Evolutionary conservation across 441 rosid genomes (phyloP).

Genomic region (Euphorbia celastroides): DNA sequence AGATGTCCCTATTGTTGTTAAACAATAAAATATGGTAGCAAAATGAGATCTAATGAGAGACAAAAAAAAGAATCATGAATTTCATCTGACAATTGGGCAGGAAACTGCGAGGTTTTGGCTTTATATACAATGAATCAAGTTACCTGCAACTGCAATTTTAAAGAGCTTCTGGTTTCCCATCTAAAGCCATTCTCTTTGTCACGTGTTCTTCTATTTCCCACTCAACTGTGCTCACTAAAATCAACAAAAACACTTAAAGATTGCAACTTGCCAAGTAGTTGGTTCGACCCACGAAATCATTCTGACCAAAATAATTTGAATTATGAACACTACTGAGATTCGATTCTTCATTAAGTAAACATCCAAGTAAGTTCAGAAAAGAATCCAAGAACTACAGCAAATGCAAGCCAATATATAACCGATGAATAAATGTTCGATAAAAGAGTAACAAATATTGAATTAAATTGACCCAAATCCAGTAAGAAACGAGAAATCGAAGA

Average conservation of each 20-base stretch:
- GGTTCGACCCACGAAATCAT: not conserved
- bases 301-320: not conserved
- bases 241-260: not conserved
- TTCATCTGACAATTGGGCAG: not conserved
- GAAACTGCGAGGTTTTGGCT: too few relatives aligned
- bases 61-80: not conserved
- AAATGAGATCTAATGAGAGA: not conserved
- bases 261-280: not conserved
- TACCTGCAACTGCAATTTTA: not conserved
- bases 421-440: too few relatives aligned
- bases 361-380: too few relatives aligned
- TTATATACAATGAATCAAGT: not conserved
- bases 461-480: not conserved
- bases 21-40: too few relatives aligned
- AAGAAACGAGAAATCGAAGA: slow-evolving; percentile 1
- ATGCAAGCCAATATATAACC: too few relatives aligned
- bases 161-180: not conserved
- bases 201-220: not conserved
- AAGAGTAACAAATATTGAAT: too few relatives aligned
- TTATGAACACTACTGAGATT: too few relatives aligned
- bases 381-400: too few relatives aligned
- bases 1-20: too few relatives aligned
- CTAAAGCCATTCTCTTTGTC: not conserved
- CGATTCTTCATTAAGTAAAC: too few relatives aligned
- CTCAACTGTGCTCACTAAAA: too few relatives aligned